Base-by-base conservation (phyloP, 1,284 basidiomycete genomes). In the Irpex sp. region DNA sequence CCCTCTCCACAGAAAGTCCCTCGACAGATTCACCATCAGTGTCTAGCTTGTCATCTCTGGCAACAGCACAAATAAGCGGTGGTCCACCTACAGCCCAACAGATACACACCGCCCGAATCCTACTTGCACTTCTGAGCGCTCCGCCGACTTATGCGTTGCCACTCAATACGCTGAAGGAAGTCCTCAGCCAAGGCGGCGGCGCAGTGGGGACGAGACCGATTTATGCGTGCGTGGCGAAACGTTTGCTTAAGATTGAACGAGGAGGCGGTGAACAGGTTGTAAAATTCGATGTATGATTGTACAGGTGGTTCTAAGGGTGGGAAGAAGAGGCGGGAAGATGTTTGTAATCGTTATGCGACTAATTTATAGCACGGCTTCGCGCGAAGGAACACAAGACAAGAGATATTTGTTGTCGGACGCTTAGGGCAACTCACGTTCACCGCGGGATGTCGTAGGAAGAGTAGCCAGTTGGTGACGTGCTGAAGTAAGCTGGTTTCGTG, bases 211-310 rank as follows among this genome's bases (percentile, higher is more conserved):
- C 83, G 15, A 78, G 84, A 59, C 81, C 86, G 8, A 70, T 89
- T 5, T 90, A 88, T 69, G 82, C 77, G 1, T 89, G 89, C 68
- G 87, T 91, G 9, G 88, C 87, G 21, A 92, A 92, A 75, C 79
- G 88, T 62, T 74, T 92, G 58, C 71, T 92, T 63, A 89, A 85
- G 74, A 90, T 92, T 65, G 89, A 92, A 59, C 78, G 90, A 56
- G 83, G 87, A 33, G 82, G 84, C 8, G 81, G 88, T 43, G 88
- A 90, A 70, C 90, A 92, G 72, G 78, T 86, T 6, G 88, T 92
- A 21, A 82, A 82, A 66, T 92, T 91, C 71, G 84, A 90, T 71
- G 68, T 84, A 55, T 85, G 69, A 73, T 43, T 31, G 33, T 49
- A 59, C 46, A 33, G 43, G n/a, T 54, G 11, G 39, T 8, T 43